Conservation (phyloP, 352 stramenopile species). For the Globisporangium abappressorium region DNA sequence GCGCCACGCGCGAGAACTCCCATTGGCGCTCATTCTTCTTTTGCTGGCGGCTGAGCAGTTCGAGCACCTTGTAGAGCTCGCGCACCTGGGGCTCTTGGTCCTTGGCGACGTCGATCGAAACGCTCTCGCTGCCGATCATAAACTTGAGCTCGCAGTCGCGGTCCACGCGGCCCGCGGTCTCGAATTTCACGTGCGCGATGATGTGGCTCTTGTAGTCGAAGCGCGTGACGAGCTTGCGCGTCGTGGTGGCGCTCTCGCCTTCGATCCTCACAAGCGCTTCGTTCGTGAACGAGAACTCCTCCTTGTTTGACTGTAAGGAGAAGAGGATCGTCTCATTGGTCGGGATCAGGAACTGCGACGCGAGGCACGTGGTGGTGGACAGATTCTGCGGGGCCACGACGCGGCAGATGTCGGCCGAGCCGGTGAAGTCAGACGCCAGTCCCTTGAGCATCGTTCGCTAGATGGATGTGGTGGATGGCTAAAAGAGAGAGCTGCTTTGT, state of each 20-base stretch:
- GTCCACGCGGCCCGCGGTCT: constrained; percentile 18
- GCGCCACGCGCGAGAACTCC: constrained; percentile 44
- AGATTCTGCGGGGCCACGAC: background rate
- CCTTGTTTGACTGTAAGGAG: constrained; percentile 16
- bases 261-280: constrained; percentile 7
- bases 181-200: constrained; percentile 18
- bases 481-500: background rate
- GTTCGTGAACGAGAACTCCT: constrained; percentile 23
- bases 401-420: constrained; percentile 49
- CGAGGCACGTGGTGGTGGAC: background rate
- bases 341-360: background rate
- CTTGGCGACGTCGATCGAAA: constrained; percentile 56
- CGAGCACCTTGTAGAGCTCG: constrained; percentile 58
- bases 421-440: constrained; percentile 43
- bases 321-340: constrained; percentile 9
- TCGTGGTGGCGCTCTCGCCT: constrained; percentile 15
- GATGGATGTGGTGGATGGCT: background rate
- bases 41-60: constrained; percentile 44
- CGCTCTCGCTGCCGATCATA: constrained; percentile 26
- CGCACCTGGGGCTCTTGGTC: constrained; percentile 26
- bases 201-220: constrained; percentile 15
- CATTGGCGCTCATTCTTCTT: constrained; percentile 35
- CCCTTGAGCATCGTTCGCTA: constrained; percentile 37
- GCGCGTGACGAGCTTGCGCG: constrained; percentile 16
- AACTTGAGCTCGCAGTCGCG: constrained; percentile 44